These are phyloP conservation scores for Angomonas ambiguus DNA, from an alignment of 208 protist genomes.

Conservation along the genomic window DNA sequence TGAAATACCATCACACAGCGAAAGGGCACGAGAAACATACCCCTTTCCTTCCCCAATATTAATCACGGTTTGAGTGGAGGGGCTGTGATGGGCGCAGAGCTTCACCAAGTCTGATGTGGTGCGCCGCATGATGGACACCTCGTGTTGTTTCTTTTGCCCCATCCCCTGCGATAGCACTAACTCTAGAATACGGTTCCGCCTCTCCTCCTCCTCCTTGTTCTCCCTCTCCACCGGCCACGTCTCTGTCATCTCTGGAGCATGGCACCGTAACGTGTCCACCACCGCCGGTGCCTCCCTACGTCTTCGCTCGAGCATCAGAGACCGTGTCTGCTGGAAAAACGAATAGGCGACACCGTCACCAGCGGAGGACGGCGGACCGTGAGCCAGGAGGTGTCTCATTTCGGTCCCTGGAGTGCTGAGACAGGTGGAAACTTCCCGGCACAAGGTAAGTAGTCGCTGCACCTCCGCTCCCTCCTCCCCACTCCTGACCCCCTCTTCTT, in stretches of 20 bases:
- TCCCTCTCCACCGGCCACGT: too few species aligned
- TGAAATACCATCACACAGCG: constrained; percentile 73
- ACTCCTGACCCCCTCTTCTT: constrained; percentile 29
- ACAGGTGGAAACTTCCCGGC: constrained; percentile 25
- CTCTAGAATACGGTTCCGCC: constrained; percentile 35
- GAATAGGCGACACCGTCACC: too few species aligned
- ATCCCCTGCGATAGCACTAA: constrained; percentile 67
- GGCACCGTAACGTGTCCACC: too few species aligned
- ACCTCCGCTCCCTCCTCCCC: constrained; percentile 45
- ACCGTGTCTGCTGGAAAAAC: too few species aligned
- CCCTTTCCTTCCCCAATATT: constrained; percentile 92
- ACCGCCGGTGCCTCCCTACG: too few species aligned
- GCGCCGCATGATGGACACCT: constrained; percentile 76
- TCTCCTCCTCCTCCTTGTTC: neutral
- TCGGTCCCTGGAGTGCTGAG: too few species aligned
- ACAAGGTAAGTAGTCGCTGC: constrained; percentile 33
- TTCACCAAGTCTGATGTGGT: constrained; percentile 53
- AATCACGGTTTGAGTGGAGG: constrained; percentile 49
- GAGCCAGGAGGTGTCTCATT: constrained; percentile 34
- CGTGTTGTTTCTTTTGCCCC: constrained; percentile 85
- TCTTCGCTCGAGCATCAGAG: too few species aligned
- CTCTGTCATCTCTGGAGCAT: too few species aligned
- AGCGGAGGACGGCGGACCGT: constrained; percentile 35
- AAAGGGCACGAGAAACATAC: constrained; percentile 77
- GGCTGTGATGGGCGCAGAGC: constrained; percentile 19